A percentile compares a stretch with the other conserved stretches of the same genome.
phyloP scores from a whole-genome alignment of 2,329 filamentous ascomycete species.

The Mariannaea elegans region DNA sequence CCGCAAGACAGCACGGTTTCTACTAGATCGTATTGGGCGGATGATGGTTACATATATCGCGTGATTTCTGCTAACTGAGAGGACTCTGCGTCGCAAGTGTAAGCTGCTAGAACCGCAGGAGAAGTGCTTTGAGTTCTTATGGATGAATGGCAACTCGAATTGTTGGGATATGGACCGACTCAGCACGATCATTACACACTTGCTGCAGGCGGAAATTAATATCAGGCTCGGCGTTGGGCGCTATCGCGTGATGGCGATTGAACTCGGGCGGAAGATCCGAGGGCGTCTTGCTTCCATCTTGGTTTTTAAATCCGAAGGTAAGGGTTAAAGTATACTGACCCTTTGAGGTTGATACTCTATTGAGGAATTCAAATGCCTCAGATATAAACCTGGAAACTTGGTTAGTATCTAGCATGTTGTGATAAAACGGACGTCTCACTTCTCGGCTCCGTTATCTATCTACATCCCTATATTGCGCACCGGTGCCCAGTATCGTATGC shows the following conservation, averaged over 20 bases:
- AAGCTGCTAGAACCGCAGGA: background rate
- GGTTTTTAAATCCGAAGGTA: too few species aligned
- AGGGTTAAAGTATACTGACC: too few species aligned
- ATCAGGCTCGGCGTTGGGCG: background rate
- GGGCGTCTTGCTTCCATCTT: too few species aligned
- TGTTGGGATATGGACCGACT: background rate
- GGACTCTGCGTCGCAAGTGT: background rate
- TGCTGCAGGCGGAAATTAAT: background rate
- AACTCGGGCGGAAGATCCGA: background rate
- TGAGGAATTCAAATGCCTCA: too few species aligned
- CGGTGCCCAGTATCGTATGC: too few species aligned
- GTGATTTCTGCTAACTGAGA: background rate
- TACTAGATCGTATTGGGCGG: constrained; percentile 3
- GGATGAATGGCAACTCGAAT: background rate
- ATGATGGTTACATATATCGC: constrained; percentile 21
- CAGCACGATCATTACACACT: background rate
- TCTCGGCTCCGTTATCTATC: too few species aligned
- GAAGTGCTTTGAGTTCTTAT: background rate
- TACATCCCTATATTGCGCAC: too few species aligned
- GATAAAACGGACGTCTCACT: too few species aligned
- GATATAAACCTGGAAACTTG: too few species aligned
- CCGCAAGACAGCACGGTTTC: constrained; percentile 22
- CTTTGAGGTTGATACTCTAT: too few species aligned
- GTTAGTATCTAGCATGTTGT: too few species aligned
- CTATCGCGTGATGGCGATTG: constrained; percentile 4